phyloP scores from a whole-genome alignment of 768 basidiomycete species.

The Mycena maculata region DNA sequence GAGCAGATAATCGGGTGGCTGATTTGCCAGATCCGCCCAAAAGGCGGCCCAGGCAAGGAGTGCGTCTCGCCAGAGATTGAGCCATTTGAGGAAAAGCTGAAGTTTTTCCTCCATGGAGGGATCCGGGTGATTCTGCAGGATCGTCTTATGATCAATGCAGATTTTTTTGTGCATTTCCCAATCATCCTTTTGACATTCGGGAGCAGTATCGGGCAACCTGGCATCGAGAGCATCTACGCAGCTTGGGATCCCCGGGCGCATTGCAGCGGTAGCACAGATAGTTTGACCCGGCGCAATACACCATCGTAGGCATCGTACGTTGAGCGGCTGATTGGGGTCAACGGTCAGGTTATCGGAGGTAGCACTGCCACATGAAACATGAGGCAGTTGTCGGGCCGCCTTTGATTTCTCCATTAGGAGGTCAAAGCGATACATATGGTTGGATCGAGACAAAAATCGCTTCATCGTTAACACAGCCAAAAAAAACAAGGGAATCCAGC shows the following conservation, averaged over 20 bases:
- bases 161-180: slow-evolving; percentile 8
- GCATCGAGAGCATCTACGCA: slow-evolving; percentile 18
- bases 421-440: not conserved
- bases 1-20: slow-evolving; percentile 1
- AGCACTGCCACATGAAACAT: too few species aligned
- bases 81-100: slow-evolving; percentile 15
- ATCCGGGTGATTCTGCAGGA: not conserved
- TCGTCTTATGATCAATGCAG: slow-evolving; percentile 15
- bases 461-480: too few species aligned
- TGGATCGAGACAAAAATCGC: too few species aligned
- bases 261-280: not conserved
- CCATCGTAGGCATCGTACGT: not conserved
- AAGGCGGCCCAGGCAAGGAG: slow-evolving; percentile 1
- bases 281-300: not conserved
- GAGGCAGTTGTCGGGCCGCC: not conserved
- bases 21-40: slow-evolving; percentile 3
- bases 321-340: too few species aligned
- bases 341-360: not conserved
- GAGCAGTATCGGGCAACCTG: slow-evolving; percentile 14
- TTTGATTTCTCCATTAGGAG: slow-evolving; percentile 2
- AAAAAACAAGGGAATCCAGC: too few species aligned
- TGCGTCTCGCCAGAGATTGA: not conserved
- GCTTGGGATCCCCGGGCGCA: slow-evolving; percentile 1
- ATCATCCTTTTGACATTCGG: slow-evolving; percentile 7
- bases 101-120: slow-evolving; percentile 1